phyloP scores from a whole-genome alignment of 1,284 basidiomycete genomes.

The Moesziomyces parantarcticus region DNA sequence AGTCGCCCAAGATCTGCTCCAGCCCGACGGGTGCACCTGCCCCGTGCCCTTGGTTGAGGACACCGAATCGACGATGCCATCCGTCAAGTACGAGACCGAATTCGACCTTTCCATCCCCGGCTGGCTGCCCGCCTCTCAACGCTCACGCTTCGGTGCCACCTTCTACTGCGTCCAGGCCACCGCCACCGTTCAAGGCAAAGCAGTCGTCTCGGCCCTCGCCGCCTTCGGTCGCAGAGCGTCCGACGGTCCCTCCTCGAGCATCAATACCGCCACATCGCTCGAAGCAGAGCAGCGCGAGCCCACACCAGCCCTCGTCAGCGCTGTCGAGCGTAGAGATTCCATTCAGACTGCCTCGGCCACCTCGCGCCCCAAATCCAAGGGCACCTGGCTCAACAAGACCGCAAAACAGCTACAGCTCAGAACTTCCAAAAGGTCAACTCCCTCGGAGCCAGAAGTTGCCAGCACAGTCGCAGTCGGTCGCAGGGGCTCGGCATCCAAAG shows the following conservation, averaged over 20 bases:
- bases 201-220: constrained; percentile 29
- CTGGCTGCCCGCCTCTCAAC: constrained; percentile 64
- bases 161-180: constrained; percentile 63
- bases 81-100: constrained; percentile 58
- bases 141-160: constrained; percentile 61
- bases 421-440: constrained; percentile 16
- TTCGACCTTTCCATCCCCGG: constrained; percentile 65
- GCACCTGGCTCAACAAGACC: constrained; percentile 58
- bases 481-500: constrained; percentile 18
- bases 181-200: constrained; percentile 40
- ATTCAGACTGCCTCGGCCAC: constrained; percentile 1
- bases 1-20: constrained; percentile 52
- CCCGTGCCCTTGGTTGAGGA: constrained; percentile 15
- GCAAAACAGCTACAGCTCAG: constrained; percentile 53
- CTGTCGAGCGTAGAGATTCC: constrained; percentile 1
- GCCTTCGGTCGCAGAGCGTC: constrained; percentile 8
- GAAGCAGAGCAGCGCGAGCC: constrained; percentile 21
- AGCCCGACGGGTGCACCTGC: constrained; percentile 35
- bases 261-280: constrained; percentile 19
- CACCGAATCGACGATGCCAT: constrained; percentile 2
- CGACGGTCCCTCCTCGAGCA: constrained; percentile 3
- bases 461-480: constrained; percentile 5
- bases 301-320: not conserved
- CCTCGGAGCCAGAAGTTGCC: constrained; percentile 6
- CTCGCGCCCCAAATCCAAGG: constrained; percentile 22